These are phyloP conservation scores for Plectosphaerella plurivora DNA, from an alignment of 2,329 filamentous ascomycete genomes.

Conservation along the genomic window DNA sequence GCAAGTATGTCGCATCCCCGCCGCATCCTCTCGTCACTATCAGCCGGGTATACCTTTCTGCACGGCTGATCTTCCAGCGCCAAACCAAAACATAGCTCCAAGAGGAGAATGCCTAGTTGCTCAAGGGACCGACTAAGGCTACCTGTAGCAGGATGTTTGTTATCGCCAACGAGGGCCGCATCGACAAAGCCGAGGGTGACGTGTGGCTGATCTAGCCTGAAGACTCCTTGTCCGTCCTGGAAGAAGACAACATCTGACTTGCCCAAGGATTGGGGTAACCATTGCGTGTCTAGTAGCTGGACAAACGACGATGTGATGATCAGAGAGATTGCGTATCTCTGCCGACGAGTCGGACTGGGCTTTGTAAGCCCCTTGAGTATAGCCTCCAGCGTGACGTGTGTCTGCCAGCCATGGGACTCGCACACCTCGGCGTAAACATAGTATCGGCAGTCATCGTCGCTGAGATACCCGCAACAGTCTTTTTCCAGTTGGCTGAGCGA, in stretches of 20 bases:
- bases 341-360: constrained; percentile 9
- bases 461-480: constrained; percentile 13
- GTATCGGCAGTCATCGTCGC: constrained; percentile 11
- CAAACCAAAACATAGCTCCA: constrained; percentile 4
- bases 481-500: constrained; percentile 1
- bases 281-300: constrained; percentile 17
- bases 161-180: no score
- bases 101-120: constrained; percentile 1
- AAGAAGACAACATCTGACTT: constrained; percentile 13
- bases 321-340: constrained; percentile 16
- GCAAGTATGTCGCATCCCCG: constrained; percentile 5
- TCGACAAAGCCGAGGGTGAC: constrained; percentile 6
- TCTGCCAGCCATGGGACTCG: background rate
- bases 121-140: background rate
- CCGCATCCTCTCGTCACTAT: background rate
- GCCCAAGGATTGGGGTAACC: constrained; percentile 11
- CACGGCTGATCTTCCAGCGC: constrained; percentile 2
- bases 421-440: constrained; percentile 11
- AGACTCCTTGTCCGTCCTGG: background rate
- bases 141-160: no score
- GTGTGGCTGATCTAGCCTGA: constrained; percentile 12
- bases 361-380: constrained; percentile 9
- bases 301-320: constrained; percentile 20
- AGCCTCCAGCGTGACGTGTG: constrained; percentile 10
- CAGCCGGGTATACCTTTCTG: constrained; percentile 38